phyloP scores from a whole-genome alignment of 2,329 filamentous ascomycete species.

The Pyricularia pennisetigena region DNA sequence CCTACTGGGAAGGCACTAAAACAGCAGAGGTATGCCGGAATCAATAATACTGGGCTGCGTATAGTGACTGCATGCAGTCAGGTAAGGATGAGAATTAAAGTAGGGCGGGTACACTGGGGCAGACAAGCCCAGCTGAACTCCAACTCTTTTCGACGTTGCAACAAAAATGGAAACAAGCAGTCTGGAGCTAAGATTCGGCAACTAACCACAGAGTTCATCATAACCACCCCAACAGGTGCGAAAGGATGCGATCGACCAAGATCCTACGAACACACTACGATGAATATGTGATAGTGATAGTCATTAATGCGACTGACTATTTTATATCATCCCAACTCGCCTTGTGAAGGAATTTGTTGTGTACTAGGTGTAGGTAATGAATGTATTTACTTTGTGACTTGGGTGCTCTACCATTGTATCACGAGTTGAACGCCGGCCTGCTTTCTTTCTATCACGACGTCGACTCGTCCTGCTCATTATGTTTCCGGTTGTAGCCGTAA shows the following conservation, averaged over 20 bases:
- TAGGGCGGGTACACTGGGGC: neutral
- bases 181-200: no score
- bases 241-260: neutral
- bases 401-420: no score
- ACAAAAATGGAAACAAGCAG: neutral
- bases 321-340: neutral
- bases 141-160: neutral
- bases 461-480: neutral
- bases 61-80: neutral
- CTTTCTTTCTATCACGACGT: neutral
- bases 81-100: neutral
- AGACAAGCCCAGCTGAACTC: neutral
- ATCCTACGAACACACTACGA: neutral
- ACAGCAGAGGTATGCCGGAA: neutral
- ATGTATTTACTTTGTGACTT: no score
- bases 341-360: no score
- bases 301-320: neutral
- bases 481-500: neutral
- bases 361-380: no score
- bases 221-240: neutral
- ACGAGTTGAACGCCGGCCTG: neutral
- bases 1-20: neutral
- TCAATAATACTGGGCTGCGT: neutral
- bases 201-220: neutral
- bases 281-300: neutral